phyloP scores from a whole-genome alignment of 345 rosid genomes.

The Eucalyptus melliodora region DNA sequence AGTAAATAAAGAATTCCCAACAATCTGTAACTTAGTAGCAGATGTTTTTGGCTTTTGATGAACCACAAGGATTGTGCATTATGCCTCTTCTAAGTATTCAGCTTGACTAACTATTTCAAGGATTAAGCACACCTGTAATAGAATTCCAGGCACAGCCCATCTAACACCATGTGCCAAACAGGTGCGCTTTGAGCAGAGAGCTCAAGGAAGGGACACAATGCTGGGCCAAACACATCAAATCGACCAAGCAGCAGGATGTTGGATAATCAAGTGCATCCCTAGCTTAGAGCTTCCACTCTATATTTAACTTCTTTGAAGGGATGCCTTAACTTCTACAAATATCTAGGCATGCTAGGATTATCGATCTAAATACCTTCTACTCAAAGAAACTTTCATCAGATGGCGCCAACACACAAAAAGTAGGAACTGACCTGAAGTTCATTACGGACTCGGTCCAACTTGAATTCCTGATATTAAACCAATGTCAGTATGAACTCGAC shows the following conservation, averaged over 20 bases:
- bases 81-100: background rate
- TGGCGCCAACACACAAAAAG: background rate
- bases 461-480: constrained; percentile 48
- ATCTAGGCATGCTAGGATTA: background rate
- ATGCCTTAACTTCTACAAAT: background rate
- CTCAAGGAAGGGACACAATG: background rate
- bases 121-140: background rate
- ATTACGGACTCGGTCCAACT: constrained; percentile 60
- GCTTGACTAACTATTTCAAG: background rate
- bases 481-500: background rate
- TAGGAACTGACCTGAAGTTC: constrained; percentile 60
- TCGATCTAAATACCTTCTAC: background rate
- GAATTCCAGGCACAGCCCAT: background rate
- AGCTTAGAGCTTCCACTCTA: background rate
- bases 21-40: background rate
- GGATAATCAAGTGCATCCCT: background rate
- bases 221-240: background rate
- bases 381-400: background rate
- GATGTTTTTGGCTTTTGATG: background rate
- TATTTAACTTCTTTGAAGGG: background rate
- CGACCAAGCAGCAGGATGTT: background rate
- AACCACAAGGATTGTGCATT: background rate
- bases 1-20: background rate
- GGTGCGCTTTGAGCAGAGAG: background rate
- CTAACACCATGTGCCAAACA: background rate